Evolutionary conservation across 2,329 filamentous ascomycete genomes (phyloP).

Genomic region (Zymoseptoria ardabiliae): DNA sequence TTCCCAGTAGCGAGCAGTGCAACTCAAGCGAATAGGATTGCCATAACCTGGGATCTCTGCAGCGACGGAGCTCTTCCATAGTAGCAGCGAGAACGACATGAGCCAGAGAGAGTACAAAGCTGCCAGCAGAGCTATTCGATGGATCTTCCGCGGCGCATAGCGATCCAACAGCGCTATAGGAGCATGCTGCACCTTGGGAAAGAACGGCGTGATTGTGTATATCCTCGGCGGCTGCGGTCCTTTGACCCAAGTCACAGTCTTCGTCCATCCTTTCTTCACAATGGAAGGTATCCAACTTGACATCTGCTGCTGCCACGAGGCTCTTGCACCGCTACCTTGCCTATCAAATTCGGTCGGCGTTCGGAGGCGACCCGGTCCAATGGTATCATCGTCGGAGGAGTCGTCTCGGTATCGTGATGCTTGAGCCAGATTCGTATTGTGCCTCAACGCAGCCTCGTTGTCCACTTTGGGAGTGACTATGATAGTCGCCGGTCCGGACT

Average conservation of each 20-base stretch:
- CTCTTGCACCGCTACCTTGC: slow-evolving; percentile 7
- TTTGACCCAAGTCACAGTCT: slow-evolving; percentile 39
- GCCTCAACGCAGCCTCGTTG: not conserved
- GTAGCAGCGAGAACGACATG: slow-evolving; percentile 59
- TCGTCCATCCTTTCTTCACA: slow-evolving; percentile 28
- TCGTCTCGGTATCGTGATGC: slow-evolving; percentile 22
- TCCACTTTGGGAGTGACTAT: not conserved
- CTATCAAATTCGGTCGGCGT: slow-evolving; percentile 23
- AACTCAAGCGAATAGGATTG: slow-evolving; percentile 57
- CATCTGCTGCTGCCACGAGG: slow-evolving; percentile 21
- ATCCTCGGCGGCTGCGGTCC: slow-evolving; percentile 43
- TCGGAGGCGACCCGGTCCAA: slow-evolving; percentile 19
- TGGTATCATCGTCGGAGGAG: slow-evolving; percentile 24
- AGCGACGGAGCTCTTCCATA: slow-evolving; percentile 54
- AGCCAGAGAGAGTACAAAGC: slow-evolving; percentile 61
- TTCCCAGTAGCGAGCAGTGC: slow-evolving; percentile 62
- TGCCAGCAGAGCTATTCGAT: slow-evolving; percentile 53
- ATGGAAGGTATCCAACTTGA: slow-evolving; percentile 21
- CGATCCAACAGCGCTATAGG: slow-evolving; percentile 58
- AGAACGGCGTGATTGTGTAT: slow-evolving; percentile 46
- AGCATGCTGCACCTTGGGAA: slow-evolving; percentile 60
- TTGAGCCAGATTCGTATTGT: not conserved
- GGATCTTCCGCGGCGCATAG: slow-evolving; percentile 52
- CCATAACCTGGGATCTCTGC: slow-evolving; percentile 62
- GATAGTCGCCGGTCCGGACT: not conserved